phyloP scores from a whole-genome alignment of 768 basidiomycete genomes.

The Mycena pura region DNA sequence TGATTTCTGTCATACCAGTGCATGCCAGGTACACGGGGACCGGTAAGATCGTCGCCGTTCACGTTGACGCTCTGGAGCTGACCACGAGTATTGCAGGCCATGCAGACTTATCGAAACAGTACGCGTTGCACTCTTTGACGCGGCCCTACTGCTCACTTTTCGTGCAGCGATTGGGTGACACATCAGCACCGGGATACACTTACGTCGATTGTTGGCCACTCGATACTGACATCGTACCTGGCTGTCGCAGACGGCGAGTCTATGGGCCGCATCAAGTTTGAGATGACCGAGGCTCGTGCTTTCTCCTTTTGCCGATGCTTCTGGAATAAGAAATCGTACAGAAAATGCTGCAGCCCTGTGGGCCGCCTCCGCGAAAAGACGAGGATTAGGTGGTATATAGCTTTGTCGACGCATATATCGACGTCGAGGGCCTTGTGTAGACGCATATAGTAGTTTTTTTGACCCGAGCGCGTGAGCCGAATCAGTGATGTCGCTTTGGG shows the following conservation, averaged over 20 bases:
- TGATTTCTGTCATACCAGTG: constrained; percentile 54
- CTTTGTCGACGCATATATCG: no score
- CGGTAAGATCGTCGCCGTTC: constrained; percentile 54
- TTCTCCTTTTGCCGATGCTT: background rate
- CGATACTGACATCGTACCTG: constrained; percentile 83
- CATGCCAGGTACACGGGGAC: constrained; percentile 97
- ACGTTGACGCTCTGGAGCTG: constrained; percentile 12
- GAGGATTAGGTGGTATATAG: constrained; percentile 58
- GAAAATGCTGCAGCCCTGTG: constrained; percentile 96
- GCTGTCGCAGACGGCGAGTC: constrained; percentile 94
- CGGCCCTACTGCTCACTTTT: background rate
- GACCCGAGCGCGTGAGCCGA: background rate
- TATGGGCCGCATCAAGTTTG: constrained; percentile 88
- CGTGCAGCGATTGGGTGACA: constrained; percentile 90
- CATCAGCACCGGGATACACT: constrained; percentile 98
- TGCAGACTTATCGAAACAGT: constrained; percentile 97
- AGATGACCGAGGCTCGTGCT: constrained; percentile 87
- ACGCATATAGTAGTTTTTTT: background rate
- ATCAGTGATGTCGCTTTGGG: no score
- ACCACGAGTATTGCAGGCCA: constrained; percentile 66
- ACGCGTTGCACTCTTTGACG: constrained; percentile 36
- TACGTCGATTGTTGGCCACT: constrained; percentile 91
- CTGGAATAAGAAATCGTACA: constrained; percentile 43
- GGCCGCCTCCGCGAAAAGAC: constrained; percentile 89
- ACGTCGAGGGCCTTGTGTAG: no score